A percentile compares a stretch with the other conserved stretches of the same genome.
These are phyloP conservation scores for Cydonia oblonga DNA, from an alignment of 331 rosid genomes.

Conservation along the genomic window DNA sequence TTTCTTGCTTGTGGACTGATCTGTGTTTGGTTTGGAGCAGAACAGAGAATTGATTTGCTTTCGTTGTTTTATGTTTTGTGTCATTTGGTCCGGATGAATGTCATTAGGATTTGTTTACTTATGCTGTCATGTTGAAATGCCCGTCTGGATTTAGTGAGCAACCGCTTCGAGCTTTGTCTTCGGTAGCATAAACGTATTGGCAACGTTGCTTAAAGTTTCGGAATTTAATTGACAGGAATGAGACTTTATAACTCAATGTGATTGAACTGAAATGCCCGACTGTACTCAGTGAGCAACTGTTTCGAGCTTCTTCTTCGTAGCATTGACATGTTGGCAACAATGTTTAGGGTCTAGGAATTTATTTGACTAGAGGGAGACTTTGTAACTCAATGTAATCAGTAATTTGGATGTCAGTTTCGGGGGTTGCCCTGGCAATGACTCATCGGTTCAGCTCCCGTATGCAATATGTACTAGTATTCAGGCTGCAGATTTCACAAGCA, in stretches of 20 bases:
- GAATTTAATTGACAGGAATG: neutral
- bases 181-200: neutral
- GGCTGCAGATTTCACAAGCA: neutral
- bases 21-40: constrained; percentile 21
- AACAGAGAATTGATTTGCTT: neutral
- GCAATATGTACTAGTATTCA: neutral
- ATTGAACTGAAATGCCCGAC: neutral
- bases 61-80: constrained; percentile 9
- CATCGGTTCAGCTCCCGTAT: neutral
- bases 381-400: neutral
- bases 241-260: neutral
- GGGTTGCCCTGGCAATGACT: neutral
- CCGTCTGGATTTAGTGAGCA: constrained; percentile 8
- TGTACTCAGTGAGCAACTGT: constrained; percentile 6
- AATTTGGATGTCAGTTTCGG: neutral
- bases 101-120: constrained; percentile 1
- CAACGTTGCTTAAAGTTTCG: neutral
- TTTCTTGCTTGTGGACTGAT: constrained; percentile 22
- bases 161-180: constrained; percentile 3
- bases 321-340: neutral
- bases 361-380: neutral
- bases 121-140: neutral
- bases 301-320: neutral
- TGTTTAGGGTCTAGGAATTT: no score
- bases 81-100: constrained; percentile 10